Evolutionary conservation across 192 early-diverging fungal genomes (phyloP).

Genomic region (Linnemannia schmuckeri): DNA sequence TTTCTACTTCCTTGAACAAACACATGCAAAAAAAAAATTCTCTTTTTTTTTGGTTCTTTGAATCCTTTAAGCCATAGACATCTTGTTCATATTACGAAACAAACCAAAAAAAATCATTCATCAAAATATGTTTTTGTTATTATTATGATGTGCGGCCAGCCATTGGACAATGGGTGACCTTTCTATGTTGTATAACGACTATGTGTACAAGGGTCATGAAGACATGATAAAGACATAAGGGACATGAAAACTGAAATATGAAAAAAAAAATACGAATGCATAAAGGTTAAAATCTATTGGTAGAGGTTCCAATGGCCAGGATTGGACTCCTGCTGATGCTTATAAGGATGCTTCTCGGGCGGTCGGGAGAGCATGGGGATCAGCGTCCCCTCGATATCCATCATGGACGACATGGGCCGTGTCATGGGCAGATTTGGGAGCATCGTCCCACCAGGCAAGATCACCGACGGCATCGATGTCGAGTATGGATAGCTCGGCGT

Average conservation of each 20-base stretch:
- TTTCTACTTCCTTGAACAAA: too few species aligned
- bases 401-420: slow-evolving; percentile 14
- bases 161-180: too few species aligned
- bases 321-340: not conserved
- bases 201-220: too few species aligned
- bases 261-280: not conserved
- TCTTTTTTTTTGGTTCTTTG: too few species aligned
- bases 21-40: too few species aligned
- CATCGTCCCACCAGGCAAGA: slow-evolving; percentile 9
- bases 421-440: not conserved
- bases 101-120: too few species aligned
- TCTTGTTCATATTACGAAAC: slow-evolving; percentile 12
- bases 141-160: too few species aligned
- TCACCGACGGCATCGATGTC: slow-evolving; percentile 26
- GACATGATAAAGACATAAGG: not conserved
- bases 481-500: slow-evolving; percentile 20
- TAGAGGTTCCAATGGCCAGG: slow-evolving; percentile 17
- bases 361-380: slow-evolving; percentile 3
- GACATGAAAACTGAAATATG: not conserved
- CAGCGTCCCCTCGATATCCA: slow-evolving; percentile 26
- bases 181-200: not conserved
- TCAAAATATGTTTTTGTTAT: not conserved
- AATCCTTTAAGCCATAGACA: not conserved
- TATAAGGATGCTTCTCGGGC: not conserved
- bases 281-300: not conserved